Evolutionary conservation across 2,329 filamentous ascomycete genomes (phyloP), one percentile per base, ranked within the genome.

Genomic region (Aaosphaeria arxii): DNA sequence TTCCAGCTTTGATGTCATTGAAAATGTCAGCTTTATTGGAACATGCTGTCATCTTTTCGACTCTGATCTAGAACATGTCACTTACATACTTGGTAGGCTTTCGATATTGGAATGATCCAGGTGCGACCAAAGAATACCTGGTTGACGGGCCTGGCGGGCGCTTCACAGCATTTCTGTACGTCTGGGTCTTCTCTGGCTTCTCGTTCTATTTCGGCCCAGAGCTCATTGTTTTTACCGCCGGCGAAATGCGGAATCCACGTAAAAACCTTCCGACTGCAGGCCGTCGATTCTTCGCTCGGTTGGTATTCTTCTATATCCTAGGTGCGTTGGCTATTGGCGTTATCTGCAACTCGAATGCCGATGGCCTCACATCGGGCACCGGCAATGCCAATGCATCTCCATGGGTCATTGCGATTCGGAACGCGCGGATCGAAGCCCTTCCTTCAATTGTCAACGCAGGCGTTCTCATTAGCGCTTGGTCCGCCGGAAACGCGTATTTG

Each of bases 41-140:
- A 24, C 17, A 24, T 24, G 17, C 33, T 13, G 33, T 36, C 33
- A 36, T 13, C 9, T 36, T 13, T 36, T 36, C 33, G 33, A 11
- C 13, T 9, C 9, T 36, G 33, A 2, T 36, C 9, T 36, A 36
- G 33, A 24, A 24, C 17, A 24, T 24, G 17, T 36, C 9, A 13
- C 33, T 36, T 9, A 36, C 13, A 36, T 13, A 36, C 9, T 36
- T 11, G 13, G 9, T 36, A 36, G 85, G 85, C 2, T 87, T 87
- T 62, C 67, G 73, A 33, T 87, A 86, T 65, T 89, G 86, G 86
- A 77, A 70, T 42, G 63, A 81, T 24, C 85, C 85, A 0, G 84
- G 83, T 1, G 79, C 83, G 0, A 84, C 86, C 59, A 82, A 84
- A 35, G 80, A 84, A 57, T 81, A 85, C 59, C 77, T 87, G n/a